Evolutionary conservation across 352 stramenopile genomes (phyloP), one percentile per base, ranked within the genome.

Genomic region (Globisporangium nagaii): DNA sequence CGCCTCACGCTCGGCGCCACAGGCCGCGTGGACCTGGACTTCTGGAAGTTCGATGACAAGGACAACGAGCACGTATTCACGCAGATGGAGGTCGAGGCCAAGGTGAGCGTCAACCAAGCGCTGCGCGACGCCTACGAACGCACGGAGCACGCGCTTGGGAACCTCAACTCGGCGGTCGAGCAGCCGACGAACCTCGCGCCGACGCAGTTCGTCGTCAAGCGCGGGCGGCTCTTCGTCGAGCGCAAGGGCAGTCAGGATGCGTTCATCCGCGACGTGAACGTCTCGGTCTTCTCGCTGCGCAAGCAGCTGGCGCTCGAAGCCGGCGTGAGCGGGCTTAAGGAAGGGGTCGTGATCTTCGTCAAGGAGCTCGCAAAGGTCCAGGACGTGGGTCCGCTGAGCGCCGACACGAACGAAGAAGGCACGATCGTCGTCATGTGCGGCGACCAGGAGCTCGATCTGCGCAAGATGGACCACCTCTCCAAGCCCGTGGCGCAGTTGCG

Each of bases 11-110:
- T 75, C 15, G 13, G 31, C 3, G 15, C 6, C 34, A 56, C 36
- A 2, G 65, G 68, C 24, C 65, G 48, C 32, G 65, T 73, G 2
- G 25, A 54, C 2, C 12, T 79, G 12, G 58, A 70, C 20, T 53
- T 84, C 39, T 84, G 70, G 70, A 62, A 62, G 27, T 80, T 77
- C 28, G 66, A 84, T 35, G 59, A 75, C 32, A 78, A 79, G 46
- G 68, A 77, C 39, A 47, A 70, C 13, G 58, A 81, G 36, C 51
- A 75, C 20, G 58, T 73, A 4, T 58, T 79, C 20, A 65, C 53
- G 0, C 36, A 42, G 0, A 34, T 24, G 8, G 59, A 79, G 27
- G 40, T 71, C 31, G 63, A 74, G 24, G 42, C 61, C 20, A 56
- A 56, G 24, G 32, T 74, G 9, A 39, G 36, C 35, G 31, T 34